Evolutionary conservation across 2,329 filamentous ascomycete genomes (phyloP), one percentile per base, ranked within the genome.

Genomic region (Rutstroemia sp.): DNA sequence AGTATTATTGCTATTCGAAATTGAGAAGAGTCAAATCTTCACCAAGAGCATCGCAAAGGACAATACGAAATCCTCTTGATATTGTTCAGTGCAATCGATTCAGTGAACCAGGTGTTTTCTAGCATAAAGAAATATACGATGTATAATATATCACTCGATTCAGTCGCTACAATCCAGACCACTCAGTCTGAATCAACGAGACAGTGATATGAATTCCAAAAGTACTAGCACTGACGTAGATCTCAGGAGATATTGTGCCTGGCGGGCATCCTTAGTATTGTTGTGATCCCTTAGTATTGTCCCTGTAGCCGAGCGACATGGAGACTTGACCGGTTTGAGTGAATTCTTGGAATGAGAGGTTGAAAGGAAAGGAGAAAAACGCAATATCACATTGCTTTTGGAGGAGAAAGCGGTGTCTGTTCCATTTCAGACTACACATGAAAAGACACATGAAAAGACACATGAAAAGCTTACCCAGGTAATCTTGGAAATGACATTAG

Each of bases 351-450:
- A 8, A 4, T 52, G 57, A 30, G 34, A 57, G 19, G 53, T 19
- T 6, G 52, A 37, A 19, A 62, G 21, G 4, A 23, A n/a, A 38
- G 18, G 44, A n/a, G 60, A 57, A 42, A 73, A 66, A 54, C 56
- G 78, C 27, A 80, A 79, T 68, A 73, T 78, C 44, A 58, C 54
- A 21, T 65, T 59, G 47, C 57, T 45, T 65, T 34, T 14, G 10
- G 10, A 1, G 10, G 30, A 34, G 12, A 9, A 9, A 12, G 30
- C 12, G 10, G 12, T 5, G 30, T 34, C 30, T 34, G 10, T 34
- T 34, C 5, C 30, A 14, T 34, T 12, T 34, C 30, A 34, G 9
- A 12, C 10, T 34, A 1, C 12, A 34, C 30, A 10, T 12, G 30
- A 34, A 9, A 34, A 12, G 30, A n/a, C n/a, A n/a, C n/a, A n/a